These are phyloP conservation scores for Picochlorum sp. DNA, from an alignment of 139 green algal species.

Conservation along the genomic window DNA sequence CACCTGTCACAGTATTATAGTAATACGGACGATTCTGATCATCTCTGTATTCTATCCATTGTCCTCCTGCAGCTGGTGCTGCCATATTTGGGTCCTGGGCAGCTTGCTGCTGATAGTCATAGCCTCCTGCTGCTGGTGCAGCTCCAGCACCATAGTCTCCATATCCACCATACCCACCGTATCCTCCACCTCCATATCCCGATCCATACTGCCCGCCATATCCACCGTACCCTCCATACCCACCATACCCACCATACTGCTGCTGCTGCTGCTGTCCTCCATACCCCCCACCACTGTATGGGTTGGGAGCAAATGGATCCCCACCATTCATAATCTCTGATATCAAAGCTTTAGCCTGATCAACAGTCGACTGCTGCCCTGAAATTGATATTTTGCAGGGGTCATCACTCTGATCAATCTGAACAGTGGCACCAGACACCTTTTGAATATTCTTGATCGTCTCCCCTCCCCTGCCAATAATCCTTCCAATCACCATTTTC, in stretches of 20 bases:
- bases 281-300: not conserved
- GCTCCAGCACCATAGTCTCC: constrained; percentile 10
- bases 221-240: not conserved
- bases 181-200: not conserved
- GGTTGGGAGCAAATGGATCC: constrained; percentile 21
- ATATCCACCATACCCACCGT: constrained; percentile 15
- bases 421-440: constrained; percentile 22
- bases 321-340: constrained; percentile 24
- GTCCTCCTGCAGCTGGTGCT: not conserved
- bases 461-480: constrained; percentile 90
- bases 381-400: constrained; percentile 84
- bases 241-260: not conserved
- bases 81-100: not conserved
- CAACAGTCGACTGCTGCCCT: constrained; percentile 40
- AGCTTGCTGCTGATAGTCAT: constrained; percentile 10
- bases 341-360: constrained; percentile 31
- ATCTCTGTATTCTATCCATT: constrained; percentile 64
- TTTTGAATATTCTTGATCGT: constrained; percentile 85
- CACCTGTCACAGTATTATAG: constrained; percentile 80
- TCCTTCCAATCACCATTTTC: constrained; percentile 74
- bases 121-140: constrained; percentile 14
- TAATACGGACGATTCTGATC: constrained; percentile 77
- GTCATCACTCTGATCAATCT: constrained; percentile 35
- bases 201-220: not conserved
- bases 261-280: not conserved